phyloP scores from a whole-genome alignment of 371 early-diverging fungal genomes.

The Actinomortierella wolfii region DNA sequence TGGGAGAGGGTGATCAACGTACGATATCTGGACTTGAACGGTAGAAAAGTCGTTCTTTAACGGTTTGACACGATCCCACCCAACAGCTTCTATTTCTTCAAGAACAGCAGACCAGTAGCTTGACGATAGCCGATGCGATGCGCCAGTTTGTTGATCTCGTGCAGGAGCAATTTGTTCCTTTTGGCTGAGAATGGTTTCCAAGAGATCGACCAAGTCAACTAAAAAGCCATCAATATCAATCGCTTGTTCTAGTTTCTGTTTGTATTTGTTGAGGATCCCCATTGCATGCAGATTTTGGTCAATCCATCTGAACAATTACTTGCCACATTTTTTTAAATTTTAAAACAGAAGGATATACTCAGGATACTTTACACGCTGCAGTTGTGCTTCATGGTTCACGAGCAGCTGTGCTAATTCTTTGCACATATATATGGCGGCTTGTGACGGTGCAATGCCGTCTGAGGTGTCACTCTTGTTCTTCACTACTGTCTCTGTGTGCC shows the following conservation, averaged over 20 bases:
- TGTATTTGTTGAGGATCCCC: no score
- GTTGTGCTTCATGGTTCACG: slow-evolving; percentile 19
- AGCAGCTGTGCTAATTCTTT: slow-evolving; percentile 34
- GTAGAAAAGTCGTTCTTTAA: slow-evolving; percentile 17
- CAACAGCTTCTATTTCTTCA: slow-evolving; percentile 29
- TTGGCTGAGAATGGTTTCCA: slow-evolving; percentile 10
- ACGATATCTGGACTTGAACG: slow-evolving; percentile 28
- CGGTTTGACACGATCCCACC: slow-evolving; percentile 27
- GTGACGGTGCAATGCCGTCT: neutral
- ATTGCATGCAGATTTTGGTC: no score
- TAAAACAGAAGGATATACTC: no score
- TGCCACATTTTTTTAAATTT: no score
- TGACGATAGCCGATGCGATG: no score
- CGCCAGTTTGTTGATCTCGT: no score
- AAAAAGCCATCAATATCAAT: slow-evolving; percentile 29
- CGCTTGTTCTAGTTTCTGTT: slow-evolving; percentile 40
- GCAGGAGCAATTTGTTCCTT: no score
- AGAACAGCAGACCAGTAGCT: slow-evolving; percentile 23
- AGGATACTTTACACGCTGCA: slow-evolving; percentile 23
- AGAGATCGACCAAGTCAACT: slow-evolving; percentile 31
- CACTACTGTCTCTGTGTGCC: neutral
- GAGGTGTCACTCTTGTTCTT: neutral
- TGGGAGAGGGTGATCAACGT: neutral
- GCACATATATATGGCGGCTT: slow-evolving; percentile 24
- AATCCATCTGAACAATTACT: no score